Evolutionary conservation across 352 stramenopile species (phyloP), one percentile per base, ranked within the genome.

Genomic region (Aphanomyces astaci): DNA sequence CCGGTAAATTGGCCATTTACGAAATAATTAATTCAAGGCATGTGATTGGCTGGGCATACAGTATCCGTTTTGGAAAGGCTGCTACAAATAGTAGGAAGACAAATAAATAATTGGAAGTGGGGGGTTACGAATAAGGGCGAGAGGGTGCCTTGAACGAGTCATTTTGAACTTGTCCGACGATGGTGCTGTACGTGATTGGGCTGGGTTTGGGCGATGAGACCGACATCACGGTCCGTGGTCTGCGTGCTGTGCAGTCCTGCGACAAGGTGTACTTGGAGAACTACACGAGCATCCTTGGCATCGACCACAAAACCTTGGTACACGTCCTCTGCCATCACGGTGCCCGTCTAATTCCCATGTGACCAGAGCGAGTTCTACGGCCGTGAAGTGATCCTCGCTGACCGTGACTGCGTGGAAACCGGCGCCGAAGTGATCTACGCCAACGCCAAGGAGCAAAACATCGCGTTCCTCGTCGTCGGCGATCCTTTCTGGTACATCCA

Each of bases 381-480:
- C 36, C 94, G 96, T 57, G 74, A 92, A 39, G 77, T 96, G 25
- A 80, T 89, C 55, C 72, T 96, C 22, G 87, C 88, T 4, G 96
- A 98, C 82, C 88, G 96, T 56, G 89, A 98, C 70, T 92, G 95
- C 64, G 96, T 99, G 2, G 97, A 99, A 84, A 97, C 90, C 11
- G 89, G 96, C 43, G 94, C 94, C 3, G 97, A 99, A 68, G 83
- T 96, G 67, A 99, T 99, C 71, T 95, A 97, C 45, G 83, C 84
- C 53, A 78, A 88, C 49, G 87, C 87, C 53, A 97, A 96, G 66
- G 80, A 97, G 51, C 76, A 89, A 52, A 87, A 98, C 66, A 94
- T 99, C 7, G 87, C 95, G 9, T 98, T 99, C 75, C 84, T 99
- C 25, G 96, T 99, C 15, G 97, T 99, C 4, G 97, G 97, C 45